Conservation (phyloP, 257 asterid genomes). For the Verbascum thapsus region DNA sequence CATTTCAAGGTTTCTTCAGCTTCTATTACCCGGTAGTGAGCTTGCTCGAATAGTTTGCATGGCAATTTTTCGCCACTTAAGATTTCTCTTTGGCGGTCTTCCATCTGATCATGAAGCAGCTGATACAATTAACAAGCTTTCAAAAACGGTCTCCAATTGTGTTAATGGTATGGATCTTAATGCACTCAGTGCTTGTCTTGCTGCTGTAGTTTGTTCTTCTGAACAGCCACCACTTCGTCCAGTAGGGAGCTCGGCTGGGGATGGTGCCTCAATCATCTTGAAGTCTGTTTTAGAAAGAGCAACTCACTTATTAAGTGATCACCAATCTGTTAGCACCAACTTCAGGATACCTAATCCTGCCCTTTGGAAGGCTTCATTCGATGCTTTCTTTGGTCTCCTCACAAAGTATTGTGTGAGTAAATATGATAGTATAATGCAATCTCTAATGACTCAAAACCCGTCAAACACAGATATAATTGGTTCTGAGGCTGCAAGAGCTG, state of each 20-base stretch:
- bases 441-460: conserved; percentile 50
- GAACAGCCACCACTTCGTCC: conserved; percentile 99
- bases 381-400: conserved; percentile 83
- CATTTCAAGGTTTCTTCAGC: conserved; percentile 77
- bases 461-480: conserved; percentile 45
- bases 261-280: conserved; percentile 80
- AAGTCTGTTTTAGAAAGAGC: conserved; percentile 88
- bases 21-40: conserved; percentile 80
- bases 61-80: conserved; percentile 90
- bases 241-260: conserved; percentile 76
- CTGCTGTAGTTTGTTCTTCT: conserved; percentile 95
- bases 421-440: conserved; percentile 78
- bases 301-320: conserved; percentile 53
- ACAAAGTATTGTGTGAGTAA: conserved; percentile 79
- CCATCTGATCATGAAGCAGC: conserved; percentile 74
- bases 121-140: conserved; percentile 54
- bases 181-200: conserved; percentile 93
- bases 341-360: conserved; percentile 68
- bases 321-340: conserved; percentile 49
- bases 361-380: conserved; percentile 98
- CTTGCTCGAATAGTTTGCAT: conserved; percentile 91
- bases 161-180: conserved; percentile 84
- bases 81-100: conserved; percentile 84
- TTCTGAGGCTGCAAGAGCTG: conserved; percentile 78
- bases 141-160: conserved; percentile 63